Base-by-base conservation (phyloP, 2,329 filamentous ascomycete genomes). In the Aspergillus pseudonomiae region DNA sequence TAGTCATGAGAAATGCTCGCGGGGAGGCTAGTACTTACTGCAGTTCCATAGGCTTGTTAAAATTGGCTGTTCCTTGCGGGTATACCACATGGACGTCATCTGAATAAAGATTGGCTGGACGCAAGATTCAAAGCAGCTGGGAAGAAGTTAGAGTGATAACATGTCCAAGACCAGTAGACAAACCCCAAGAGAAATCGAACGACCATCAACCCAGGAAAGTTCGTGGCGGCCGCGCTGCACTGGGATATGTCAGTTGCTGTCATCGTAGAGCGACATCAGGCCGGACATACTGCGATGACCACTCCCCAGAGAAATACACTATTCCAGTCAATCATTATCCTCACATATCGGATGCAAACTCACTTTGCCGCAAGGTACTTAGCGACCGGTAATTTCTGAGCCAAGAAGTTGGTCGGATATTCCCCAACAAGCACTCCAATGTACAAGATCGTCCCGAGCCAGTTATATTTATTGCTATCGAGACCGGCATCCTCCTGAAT, bases 31-130 rank as follows among this genome's bases (percentile, higher is more conserved):
- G 2, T 7, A 16, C 45, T 16, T 28, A 48, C 45, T 91, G 84
- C 89, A 89, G 73, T 89, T 88, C 88, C 88, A 91, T 72, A 86
- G 89, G 0, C 86, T 88, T 6, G 90, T 87, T 28, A 86, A 82
- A 0, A 84, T 74, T 0, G 88, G 83, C 70, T 91, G 89, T 68
- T 91, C 88, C 59, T 88, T 84, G 39, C 88, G 82, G 58, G 84
- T 85, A 74, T 91, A 91, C 89, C 89, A 91, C 79, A 90, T 89
- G 26, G 83, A 81, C 0, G 85, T 88, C 63, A 70, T 73, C 9
- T 46, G 11, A 50, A 59, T 19, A 14, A 30, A 41, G 14, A 39
- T 41, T 9, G 50, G 58, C 7, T 83, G 81, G 64, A 81, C 83
- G 67, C 82, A 48, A 12, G 45, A 48, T 28, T 48, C 45, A 48